These are phyloP conservation scores for Annona cherimola DNA, from an alignment of 164 flowering plant species.

Conservation along the genomic window DNA sequence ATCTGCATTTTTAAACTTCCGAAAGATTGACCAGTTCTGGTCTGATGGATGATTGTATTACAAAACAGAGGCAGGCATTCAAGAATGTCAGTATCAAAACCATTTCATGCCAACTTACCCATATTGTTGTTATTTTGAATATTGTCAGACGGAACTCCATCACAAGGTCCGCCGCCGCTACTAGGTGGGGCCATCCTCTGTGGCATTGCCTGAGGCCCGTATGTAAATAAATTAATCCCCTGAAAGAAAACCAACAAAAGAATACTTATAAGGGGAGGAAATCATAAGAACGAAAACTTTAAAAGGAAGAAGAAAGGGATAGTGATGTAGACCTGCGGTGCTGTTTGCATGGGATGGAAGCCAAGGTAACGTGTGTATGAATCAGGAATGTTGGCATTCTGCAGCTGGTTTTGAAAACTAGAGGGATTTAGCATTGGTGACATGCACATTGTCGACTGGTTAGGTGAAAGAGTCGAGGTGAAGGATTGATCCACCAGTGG, in stretches of 20 bases:
- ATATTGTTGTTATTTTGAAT: slow-evolving; percentile 26
- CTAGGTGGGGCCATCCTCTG: slow-evolving; percentile 19
- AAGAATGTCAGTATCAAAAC: not conserved
- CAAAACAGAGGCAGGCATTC: not conserved
- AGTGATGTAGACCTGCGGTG: slow-evolving; percentile 31
- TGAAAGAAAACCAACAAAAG: slow-evolving; percentile 21
- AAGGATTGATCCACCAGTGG: slow-evolving; percentile 41
- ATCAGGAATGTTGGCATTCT: slow-evolving; percentile 28
- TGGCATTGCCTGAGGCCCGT: slow-evolving; percentile 31
- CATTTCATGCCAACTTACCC: slow-evolving; percentile 15
- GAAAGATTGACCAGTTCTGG: too few relatives aligned
- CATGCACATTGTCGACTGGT: slow-evolving; percentile 30
- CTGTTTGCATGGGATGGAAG: slow-evolving; percentile 36
- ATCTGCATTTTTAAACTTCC: too few relatives aligned
- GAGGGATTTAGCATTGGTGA: slow-evolving; percentile 24
- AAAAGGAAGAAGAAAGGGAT: not conserved
- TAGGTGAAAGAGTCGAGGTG: slow-evolving; percentile 17
- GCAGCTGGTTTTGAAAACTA: slow-evolving; percentile 42
- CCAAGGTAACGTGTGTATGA: slow-evolving; percentile 42
- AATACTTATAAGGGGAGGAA: not conserved
- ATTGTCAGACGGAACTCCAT: slow-evolving; percentile 18
- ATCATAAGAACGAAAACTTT: not conserved
- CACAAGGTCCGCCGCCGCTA: slow-evolving; percentile 17
- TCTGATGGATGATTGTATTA: too few relatives aligned
- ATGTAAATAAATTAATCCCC: slow-evolving; percentile 45